Evolutionary conservation across 2,329 filamentous ascomycete genomes (phyloP), one percentile per base, ranked within the genome.

Genomic region (Orbilia quercus): DNA sequence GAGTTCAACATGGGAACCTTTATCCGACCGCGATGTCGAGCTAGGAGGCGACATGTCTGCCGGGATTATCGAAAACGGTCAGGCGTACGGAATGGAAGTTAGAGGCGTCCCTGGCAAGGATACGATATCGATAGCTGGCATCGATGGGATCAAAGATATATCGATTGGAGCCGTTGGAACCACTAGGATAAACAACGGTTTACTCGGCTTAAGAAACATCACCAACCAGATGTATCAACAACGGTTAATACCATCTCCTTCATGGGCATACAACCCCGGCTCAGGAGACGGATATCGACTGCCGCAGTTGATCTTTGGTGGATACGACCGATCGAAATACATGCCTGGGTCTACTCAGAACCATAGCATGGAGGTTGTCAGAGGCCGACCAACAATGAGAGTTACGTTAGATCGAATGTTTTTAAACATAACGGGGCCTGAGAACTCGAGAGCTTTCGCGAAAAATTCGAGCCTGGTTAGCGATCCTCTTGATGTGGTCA

Each of bases 11-110:
- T 73, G 69, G 69, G 20, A 14, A 12, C 53, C 60, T 4, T 42
- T 42, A 12, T 53, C 60, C 28, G 55, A 73, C 16, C 62, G 69
- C 28, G 60, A 73, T 31, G 34, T 47, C 22, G 69, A 73, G 12
- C 22, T 73, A 22, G 60, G 54, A 20, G 67, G 44, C 16, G 60
- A 73, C 20, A 66, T 66, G 69, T 65, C 60, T 1, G 60, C 69
- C 11, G 69, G 69, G 4, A 54, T 73, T 7, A 53, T 66, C 14
- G 53, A 60, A 7, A 66, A 73, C 23, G 69, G 69, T 12, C 54
- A 55, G 40, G 60, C 69, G 11, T 73, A 73, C n/a, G 69, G 69
- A 2, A 65, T 66, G 7, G 60, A 73, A 57, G 42, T 73, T n/a
- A 58, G 54, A 22, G 69, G 69, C 7, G 31, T 62, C 1, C 55